Evolutionary conservation across 2,329 filamentous ascomycete genomes (phyloP), one percentile per base, ranked within the genome.

Genomic region (Fusarium ambrosium): DNA sequence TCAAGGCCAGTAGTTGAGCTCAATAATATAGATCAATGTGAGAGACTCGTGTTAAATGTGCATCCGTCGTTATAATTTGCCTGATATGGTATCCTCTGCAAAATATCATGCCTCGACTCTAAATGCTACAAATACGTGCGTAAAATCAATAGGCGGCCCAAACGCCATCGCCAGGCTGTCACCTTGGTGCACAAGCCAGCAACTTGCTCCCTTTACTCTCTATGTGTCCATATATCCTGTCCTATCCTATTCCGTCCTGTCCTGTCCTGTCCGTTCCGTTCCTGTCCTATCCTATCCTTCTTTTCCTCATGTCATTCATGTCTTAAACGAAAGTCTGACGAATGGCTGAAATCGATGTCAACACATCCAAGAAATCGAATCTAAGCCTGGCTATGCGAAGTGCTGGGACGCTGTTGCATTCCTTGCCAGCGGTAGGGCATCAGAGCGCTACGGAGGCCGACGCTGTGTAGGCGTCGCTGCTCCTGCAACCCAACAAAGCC

Each of bases 381-480:
- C 66, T 59, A 79, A 29, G 70, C 72, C 61, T 79, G 77, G 56
- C 77, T 79, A 41, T 79, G 74, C 29, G 77, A 79, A 16, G 77
- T 79, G 32, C 66, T 62, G 4, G 77, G 77, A 4, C 66, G 68
- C 14, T 70, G 75, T 64, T 70, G 75, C 68, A 77, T 59, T 18
- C 70, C 69, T 29, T 78, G 77, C 74, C 70, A 78, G n/a, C 76
- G 78, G 29, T 79, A 79, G 18, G 78, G 78, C 45, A 80, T 39
- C 10, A 80, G 70, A 24, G 78, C 78, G 51, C 72, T 76, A 41
- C 78, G 78, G 29, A 80, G 75, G 24, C 78, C 78, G 45, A 80
- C 68, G 45, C 74, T 77, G 32, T 76, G 69, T n/a, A 79, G 69
- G 2, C 76, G 69, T 7, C 73, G 71, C 62, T 73, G 77, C 34